Percentiles rank a stretch among this genome's conserved stretches.
Conservation (phyloP, 148 eudicot species). For the Rheum nobile region DNA sequence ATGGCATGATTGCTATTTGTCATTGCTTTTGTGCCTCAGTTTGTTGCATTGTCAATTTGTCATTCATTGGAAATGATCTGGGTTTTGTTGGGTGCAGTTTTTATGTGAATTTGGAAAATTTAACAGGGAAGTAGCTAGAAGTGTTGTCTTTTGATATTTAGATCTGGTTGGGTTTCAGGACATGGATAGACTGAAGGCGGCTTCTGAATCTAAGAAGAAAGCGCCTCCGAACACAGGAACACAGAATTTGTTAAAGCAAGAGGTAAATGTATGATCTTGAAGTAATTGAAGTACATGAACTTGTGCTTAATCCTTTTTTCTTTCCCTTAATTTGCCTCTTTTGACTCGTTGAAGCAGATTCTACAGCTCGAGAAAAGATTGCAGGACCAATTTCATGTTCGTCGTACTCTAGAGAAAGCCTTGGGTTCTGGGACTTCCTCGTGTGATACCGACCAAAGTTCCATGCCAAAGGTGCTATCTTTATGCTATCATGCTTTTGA, state of each 20-base stretch:
- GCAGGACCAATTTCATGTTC: conserved; percentile 64
- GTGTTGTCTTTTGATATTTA: background rate
- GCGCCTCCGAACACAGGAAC: conserved; percentile 39
- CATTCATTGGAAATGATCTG: background rate
- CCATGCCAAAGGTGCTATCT: conserved; percentile 58
- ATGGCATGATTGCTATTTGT: conserved; percentile 2
- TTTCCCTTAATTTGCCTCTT: background rate
- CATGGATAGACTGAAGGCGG: conserved; percentile 25
- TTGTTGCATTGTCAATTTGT: background rate
- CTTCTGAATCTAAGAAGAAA: conserved; percentile 30
- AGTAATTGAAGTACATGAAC: background rate
- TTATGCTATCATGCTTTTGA: background rate
- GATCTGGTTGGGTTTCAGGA: conserved; percentile 33
- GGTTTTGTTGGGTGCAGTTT: background rate
- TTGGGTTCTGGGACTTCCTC: conserved; percentile 55
- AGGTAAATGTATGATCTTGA: conserved; percentile 29
- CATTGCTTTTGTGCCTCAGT: conserved; percentile 5
- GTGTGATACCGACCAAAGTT: conserved; percentile 25
- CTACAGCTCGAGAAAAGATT: conserved; percentile 73
- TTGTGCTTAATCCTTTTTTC: background rate
- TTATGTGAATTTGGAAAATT: background rate
- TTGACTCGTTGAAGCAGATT: conserved; percentile 37
- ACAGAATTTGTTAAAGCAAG: conserved; percentile 55
- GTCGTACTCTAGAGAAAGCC: conserved; percentile 68
- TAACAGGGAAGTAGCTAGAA: background rate